Evolutionary conservation across 1,284 basidiomycete species (phyloP), one percentile per base, ranked within the genome.

Genomic region (Malassezia japonica): DNA sequence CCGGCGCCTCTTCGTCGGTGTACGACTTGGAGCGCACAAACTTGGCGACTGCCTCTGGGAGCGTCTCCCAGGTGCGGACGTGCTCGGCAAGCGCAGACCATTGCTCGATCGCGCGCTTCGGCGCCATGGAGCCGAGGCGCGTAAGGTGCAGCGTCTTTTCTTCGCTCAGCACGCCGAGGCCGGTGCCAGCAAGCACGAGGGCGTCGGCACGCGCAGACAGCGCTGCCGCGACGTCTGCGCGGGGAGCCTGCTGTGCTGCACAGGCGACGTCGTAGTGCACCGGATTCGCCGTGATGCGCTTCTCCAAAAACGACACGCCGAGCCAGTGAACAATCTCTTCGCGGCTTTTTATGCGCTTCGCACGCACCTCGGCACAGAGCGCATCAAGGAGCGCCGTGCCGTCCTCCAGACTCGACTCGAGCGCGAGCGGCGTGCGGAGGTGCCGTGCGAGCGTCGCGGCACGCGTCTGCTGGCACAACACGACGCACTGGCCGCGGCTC

Each of bases 381-480:
- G 63, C 49, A 15, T 41, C 52, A 8, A 70, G 46, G 21, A 73
- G 24, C 1, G 62, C 52, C 23, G 60, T 34, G 21, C 78, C 77
- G 47, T 82, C 80, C 31, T 82, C 74, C 13, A 95, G 74, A 23
- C 77, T 76, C 1, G 90, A 95, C 74, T 96, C 92, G 23, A 96
- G 76, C 0, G 89, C 87, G 18, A 94, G 76, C 6, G 94, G 94
- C 27, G 87, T 82, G 40, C 82, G 81, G 52, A 98, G 75, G 76
- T 91, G 86, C 20, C 84, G 82, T 37, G 81, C 79, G 64, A 62
- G 86, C 83, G 62, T 82, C 79, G 46, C 82, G 79, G 72, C 94
- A 86, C 23, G 82, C 77, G 70, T 90, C 86, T 72, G 89, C 91
- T 75, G 96, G 85, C 53, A 96, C 75, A 79, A 76, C 87, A 92